Evolutionary conservation across 306 rosid species (phyloP).

Genomic region (Benincasa hispida): DNA sequence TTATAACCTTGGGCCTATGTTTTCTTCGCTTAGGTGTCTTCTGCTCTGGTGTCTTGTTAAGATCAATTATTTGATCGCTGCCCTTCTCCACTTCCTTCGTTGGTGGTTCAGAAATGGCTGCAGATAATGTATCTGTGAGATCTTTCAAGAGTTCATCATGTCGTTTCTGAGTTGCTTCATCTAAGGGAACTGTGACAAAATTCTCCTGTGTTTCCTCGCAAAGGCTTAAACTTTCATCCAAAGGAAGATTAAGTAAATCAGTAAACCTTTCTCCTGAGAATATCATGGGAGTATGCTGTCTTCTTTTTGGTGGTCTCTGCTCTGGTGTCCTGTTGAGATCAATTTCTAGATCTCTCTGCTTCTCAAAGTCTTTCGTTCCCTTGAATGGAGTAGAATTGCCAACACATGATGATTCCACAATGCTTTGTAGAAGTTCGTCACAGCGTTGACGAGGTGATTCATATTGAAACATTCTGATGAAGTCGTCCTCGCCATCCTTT

Average conservation of each 20-base stretch:
- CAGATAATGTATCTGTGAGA: slow-evolving; percentile 52
- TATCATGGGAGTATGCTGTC: slow-evolving; percentile 79
- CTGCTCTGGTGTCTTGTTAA: slow-evolving; percentile 61
- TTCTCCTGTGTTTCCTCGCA: slow-evolving; percentile 27
- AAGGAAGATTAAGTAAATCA: slow-evolving; percentile 13
- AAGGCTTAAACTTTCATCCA: slow-evolving; percentile 33
- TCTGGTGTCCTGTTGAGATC: slow-evolving; percentile 69
- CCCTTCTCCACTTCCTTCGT: slow-evolving; percentile 21
- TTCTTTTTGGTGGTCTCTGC: slow-evolving; percentile 52
- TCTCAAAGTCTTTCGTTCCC: slow-evolving; percentile 21
- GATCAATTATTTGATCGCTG: slow-evolving; percentile 36
- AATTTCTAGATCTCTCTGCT: slow-evolving; percentile 23
- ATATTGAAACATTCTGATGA: slow-evolving; percentile 21
- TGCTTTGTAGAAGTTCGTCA: slow-evolving; percentile 44
- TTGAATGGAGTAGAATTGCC: slow-evolving; percentile 21
- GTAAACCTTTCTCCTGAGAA: slow-evolving; percentile 39
- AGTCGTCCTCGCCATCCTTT: slow-evolving; percentile 21
- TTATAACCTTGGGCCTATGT: slow-evolving; percentile 86
- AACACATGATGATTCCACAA: slow-evolving; percentile 55
- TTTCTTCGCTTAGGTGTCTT: slow-evolving; percentile 56
- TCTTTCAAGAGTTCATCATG: slow-evolving; percentile 42
- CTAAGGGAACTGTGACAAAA: slow-evolving; percentile 19
- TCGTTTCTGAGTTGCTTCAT: slow-evolving; percentile 29
- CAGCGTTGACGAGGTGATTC: slow-evolving; percentile 28
- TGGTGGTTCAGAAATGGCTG: slow-evolving; percentile 28